phyloP scores from a whole-genome alignment of 306 rosid genomes.

The Prinsepia uniflora region DNA sequence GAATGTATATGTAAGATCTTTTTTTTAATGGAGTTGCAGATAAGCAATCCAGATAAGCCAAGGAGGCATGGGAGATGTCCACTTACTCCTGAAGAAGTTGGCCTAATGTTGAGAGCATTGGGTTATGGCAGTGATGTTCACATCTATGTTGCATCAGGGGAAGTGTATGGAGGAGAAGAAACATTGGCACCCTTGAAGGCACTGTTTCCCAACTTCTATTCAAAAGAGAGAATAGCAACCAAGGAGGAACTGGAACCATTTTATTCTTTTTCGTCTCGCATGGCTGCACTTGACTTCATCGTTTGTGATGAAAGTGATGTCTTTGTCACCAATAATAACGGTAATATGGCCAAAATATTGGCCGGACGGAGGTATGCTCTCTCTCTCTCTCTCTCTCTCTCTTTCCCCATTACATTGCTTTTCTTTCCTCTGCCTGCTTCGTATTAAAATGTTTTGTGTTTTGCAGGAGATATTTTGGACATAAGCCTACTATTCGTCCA shows the following conservation, averaged over 20 bases:
- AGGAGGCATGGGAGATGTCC: conserved; percentile 99
- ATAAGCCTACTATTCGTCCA: conserved; percentile 98
- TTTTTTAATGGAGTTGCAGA: conserved; percentile 48
- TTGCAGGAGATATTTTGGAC: conserved; percentile 91
- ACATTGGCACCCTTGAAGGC: conserved; percentile 84
- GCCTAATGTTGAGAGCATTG: conserved; percentile 93
- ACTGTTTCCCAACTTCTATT: conserved; percentile 79
- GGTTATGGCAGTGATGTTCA: conserved; percentile 91
- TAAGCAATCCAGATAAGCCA: conserved; percentile 81
- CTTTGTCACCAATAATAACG: conserved; percentile 96
- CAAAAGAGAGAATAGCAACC: conserved; percentile 83
- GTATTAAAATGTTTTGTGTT: conserved; percentile 24
- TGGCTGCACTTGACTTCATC: conserved; percentile 97
- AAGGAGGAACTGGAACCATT: conserved; percentile 76
- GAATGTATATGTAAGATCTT: neutral
- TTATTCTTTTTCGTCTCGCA: conserved; percentile 93
- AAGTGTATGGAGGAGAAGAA: conserved; percentile 91
- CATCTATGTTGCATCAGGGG: conserved; percentile 96
- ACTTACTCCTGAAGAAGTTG: conserved; percentile 98
- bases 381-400: conserved; percentile 23
- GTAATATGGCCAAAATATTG: conserved; percentile 95
- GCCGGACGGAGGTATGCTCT: conserved; percentile 83
- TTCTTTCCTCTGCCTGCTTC: conserved; percentile 11
- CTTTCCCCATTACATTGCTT: conserved; percentile 5
- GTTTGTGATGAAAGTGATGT: conserved; percentile 97